Base-by-base conservation (phyloP, 805 yeast species). In the Saccharomyces kudriavzevii region DNA sequence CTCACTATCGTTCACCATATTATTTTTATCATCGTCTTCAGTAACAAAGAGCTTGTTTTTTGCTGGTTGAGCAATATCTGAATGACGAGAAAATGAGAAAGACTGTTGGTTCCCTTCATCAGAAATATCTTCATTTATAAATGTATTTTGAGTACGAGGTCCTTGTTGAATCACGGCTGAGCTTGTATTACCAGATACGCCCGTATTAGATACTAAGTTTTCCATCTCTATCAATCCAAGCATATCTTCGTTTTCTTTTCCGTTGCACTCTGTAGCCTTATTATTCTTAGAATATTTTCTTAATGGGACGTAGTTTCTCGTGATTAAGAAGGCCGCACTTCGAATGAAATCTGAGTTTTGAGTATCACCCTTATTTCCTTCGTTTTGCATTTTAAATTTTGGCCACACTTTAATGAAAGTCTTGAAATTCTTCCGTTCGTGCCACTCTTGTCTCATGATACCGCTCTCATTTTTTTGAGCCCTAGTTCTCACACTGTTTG, bases 361-460 rank as follows among this genome's bases (percentile, higher is more conserved):
- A 49, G 9, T 26, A 27, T 27, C 13, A 17, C 46, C 31, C 17
- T 31, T 28, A 11, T n/a, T 35, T 10, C 28, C 53, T 20, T 47
- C 52, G 24, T 47, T 27, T 3, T 30, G 30, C 10, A 31, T 24
- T 10, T 49, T 43, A 24, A 53, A 56, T 10, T 50, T 57, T 13
- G 70, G 67, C 52, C 66, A 54, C 26, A 56, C 58, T 50, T 74
- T 74, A 2, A 65, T 66, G 61, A 76, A 76, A 4, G 55, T 64
- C 52, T 76, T 76, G 56, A 70, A 75, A 56, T 75, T 75, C 54
- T 69, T 74, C 11, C 77, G 56, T 1, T 63, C 66, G 22, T 58
- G 51, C 71, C 74, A 68, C 17, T 57, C 49, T 11, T 14, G 31
- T 6, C 35, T 28, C 9, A 27, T 30, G n/a, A 27, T 11, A 17